Evolutionary conservation across 2,329 filamentous ascomycete species (phyloP), one percentile per base, ranked within the genome.

Genomic region (Neofusicoccum parvum): DNA sequence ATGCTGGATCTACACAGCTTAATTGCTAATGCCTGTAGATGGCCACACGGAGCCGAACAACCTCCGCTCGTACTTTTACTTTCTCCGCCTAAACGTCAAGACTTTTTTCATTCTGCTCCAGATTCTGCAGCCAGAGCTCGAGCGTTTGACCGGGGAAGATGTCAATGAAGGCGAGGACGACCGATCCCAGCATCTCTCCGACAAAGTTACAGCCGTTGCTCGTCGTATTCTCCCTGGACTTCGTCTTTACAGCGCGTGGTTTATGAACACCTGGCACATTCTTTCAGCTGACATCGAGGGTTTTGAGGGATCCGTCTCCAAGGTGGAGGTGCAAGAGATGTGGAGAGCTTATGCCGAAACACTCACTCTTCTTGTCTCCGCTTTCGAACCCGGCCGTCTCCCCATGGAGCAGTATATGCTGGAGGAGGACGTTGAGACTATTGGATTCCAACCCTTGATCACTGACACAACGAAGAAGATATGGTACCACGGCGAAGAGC

Each of bases 1-100:
- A 5, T 17, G 11, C 9, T 12, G 7, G 23, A 45, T n/a, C 6
- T 17, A 15, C 10, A 2, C 15, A n/a, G 34, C 34, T 39, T 14
- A 27, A 46, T 2, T 27, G 20, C 49, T 66, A 23, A 66, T 15
- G 17, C 17, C 3, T 15, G 36, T 14, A 68, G 66, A 17, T 32
- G 62, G 51, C 51, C 46, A 66, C 43, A 66, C 20, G 23, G 14
- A 70, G 32, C 53, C 46, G 12, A 41, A 64, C 14, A 49, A 34
- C 12, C 17, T 68, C 32, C 27, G 58, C 6, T 62, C 77, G 34
- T 84, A 81, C 69, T 80, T 84, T 66, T 93, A 90, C 71, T 88
- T 91, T 66, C 82, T 96, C 50, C 85, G 89, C 27, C 86, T 96
- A 67, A 97, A 96, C 72, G 82, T 92, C 54, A 90, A 90, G 60